phyloP scores from a whole-genome alignment of 1,284 basidiomycete species.

The Cerioporus squamosus region DNA sequence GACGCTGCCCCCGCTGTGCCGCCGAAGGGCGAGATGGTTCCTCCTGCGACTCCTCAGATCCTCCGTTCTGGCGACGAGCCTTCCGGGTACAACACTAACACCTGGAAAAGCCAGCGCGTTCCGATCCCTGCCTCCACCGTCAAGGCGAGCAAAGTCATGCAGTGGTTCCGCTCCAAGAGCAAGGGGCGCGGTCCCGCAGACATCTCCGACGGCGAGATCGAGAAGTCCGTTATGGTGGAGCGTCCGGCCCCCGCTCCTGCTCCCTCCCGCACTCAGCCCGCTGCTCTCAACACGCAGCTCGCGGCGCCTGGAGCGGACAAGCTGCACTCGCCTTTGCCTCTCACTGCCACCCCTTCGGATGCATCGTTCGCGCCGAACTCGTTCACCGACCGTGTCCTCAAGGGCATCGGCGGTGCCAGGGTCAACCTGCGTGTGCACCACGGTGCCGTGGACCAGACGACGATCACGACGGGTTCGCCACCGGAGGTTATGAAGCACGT shows the following conservation, averaged over 20 bases:
- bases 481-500: constrained; percentile 89
- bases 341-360: constrained; percentile 44
- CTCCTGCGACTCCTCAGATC: constrained; percentile 30
- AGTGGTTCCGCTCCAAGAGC: constrained; percentile 78
- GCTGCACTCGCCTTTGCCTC: constrained; percentile 30
- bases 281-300: constrained; percentile 31
- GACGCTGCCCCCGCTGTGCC: constrained; percentile 21
- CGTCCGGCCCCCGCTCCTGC: constrained; percentile 23
- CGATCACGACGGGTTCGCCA: constrained; percentile 85
- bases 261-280: constrained; percentile 33
- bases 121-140: constrained; percentile 67
- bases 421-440: constrained; percentile 83
- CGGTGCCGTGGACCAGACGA: constrained; percentile 92
- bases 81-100: constrained; percentile 8
- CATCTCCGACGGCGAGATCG: constrained; percentile 38
- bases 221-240: constrained; percentile 22
- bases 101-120: constrained; percentile 27
- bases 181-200: constrained; percentile 44
- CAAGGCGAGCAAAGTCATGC: constrained; percentile 80
- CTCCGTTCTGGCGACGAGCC: constrained; percentile 13
- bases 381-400: constrained; percentile 47
- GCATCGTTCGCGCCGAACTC: constrained; percentile 49
- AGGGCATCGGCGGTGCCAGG: constrained; percentile 40
- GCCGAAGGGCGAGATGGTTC: constrained; percentile 23
- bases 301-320: constrained; percentile 32